A percentile compares a stretch with the other conserved stretches of the same genome.
Evolutionary conservation across 1,284 basidiomycete genomes (phyloP).

Genomic region (Caloboletus firmus): DNA sequence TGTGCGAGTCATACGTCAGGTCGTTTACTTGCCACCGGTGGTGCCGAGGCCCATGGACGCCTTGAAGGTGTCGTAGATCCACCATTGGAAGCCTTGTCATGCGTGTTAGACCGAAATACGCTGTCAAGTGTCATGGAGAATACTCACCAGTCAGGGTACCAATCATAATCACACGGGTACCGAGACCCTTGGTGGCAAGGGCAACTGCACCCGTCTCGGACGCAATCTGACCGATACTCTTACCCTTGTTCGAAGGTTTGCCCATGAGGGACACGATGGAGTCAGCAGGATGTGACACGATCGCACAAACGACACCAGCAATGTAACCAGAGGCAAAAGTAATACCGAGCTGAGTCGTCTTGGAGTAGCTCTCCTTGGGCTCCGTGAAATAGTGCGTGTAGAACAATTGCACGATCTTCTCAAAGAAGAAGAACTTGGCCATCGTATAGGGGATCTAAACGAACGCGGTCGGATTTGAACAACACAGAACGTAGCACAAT

Average conservation of each 20-base stretch:
- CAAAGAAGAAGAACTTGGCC: slow-evolving; percentile 87
- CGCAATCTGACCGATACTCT: slow-evolving; percentile 64
- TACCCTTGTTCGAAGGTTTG: slow-evolving; percentile 76
- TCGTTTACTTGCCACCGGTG: slow-evolving; percentile 74
- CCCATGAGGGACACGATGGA: slow-evolving; percentile 78
- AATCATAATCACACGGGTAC: slow-evolving; percentile 80
- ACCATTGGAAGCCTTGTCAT: slow-evolving; percentile 75
- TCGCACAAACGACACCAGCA: slow-evolving; percentile 78
- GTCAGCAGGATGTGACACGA: slow-evolving; percentile 83
- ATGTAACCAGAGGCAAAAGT: slow-evolving; percentile 82
- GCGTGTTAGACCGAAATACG: neutral
- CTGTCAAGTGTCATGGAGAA: neutral
- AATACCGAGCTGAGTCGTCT: slow-evolving; percentile 74
- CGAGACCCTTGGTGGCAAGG: slow-evolving; percentile 77
- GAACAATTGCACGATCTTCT: slow-evolving; percentile 75
- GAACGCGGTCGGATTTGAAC: neutral
- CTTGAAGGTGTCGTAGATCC: slow-evolving; percentile 87
- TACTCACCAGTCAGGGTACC: slow-evolving; percentile 65
- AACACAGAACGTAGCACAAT: neutral
- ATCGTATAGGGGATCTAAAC: slow-evolving; percentile 82
- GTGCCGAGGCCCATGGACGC: slow-evolving; percentile 77
- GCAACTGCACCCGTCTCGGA: slow-evolving; percentile 61
- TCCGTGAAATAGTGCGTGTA: slow-evolving; percentile 73
- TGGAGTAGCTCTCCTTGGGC: slow-evolving; percentile 71
- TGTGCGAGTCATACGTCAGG: no score